Evolutionary conservation across 805 yeast species (phyloP).

Genomic region (Yamadazyma takamatsuzukensis): DNA sequence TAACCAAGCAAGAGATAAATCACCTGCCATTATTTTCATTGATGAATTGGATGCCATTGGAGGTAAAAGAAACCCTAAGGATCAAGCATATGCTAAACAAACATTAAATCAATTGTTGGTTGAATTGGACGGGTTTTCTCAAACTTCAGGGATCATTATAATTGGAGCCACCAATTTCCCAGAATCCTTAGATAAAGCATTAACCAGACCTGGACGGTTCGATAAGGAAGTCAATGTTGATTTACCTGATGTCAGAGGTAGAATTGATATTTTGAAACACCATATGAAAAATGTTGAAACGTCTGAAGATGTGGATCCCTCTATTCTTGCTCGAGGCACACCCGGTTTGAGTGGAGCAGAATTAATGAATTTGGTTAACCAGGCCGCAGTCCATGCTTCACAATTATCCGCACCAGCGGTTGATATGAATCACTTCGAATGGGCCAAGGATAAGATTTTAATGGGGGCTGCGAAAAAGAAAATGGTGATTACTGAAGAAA

Average conservation of each 20-base stretch:
- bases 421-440: constrained; percentile 87
- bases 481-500: constrained; percentile 95
- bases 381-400: constrained; percentile 97
- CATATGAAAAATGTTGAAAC: constrained; percentile 90
- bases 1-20: constrained; percentile 86
- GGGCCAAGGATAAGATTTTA: constrained; percentile 98
- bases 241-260: constrained; percentile 96
- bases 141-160: constrained; percentile 87
- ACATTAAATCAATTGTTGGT: constrained; percentile 93
- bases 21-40: constrained; percentile 95
- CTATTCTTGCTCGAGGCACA: constrained; percentile 92
- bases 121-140: constrained; percentile 93
- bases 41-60: constrained; percentile 99
- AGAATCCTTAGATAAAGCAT: constrained; percentile 91
- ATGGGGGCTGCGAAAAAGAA: constrained; percentile 98
- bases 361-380: constrained; percentile 90
- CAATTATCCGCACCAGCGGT: constrained; percentile 88
- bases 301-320: constrained; percentile 80
- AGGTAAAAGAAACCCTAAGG: constrained; percentile 94
- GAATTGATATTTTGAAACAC: constrained; percentile 85
- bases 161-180: constrained; percentile 99
- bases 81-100: constrained; percentile 97
- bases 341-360: constrained; percentile 99
- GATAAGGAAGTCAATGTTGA: constrained; percentile 95
- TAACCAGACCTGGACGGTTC: constrained; percentile 97